A percentile compares a stretch with the other conserved stretches of the same genome.
Evolutionary conservation across 202 grass and related monocot genomes (phyloP).

Genomic region (Zizania palustris): DNA sequence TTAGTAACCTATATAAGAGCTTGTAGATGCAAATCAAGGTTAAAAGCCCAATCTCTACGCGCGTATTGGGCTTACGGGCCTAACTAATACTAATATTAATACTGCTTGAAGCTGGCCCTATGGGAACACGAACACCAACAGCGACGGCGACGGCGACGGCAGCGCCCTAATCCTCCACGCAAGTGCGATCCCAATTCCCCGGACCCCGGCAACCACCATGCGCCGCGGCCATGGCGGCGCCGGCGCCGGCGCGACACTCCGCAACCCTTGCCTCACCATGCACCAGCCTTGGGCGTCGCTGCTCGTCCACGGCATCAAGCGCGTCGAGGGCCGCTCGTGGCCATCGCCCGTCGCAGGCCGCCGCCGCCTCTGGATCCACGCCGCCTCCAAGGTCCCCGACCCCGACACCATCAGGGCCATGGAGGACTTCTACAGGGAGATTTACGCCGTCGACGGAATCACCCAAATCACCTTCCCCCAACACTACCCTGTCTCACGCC

Average conservation of each 20-base stretch:
- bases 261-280: slow-evolving; percentile 91
- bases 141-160: too few species aligned
- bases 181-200: too few species aligned
- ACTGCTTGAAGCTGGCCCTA: too few species aligned
- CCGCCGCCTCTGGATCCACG: slow-evolving; percentile 86
- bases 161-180: too few species aligned
- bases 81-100: too few species aligned
- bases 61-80: too few species aligned
- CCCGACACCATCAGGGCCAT: slow-evolving; percentile 72
- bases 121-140: too few species aligned
- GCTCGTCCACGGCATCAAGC: slow-evolving; percentile 91
- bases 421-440: slow-evolving; percentile 89
- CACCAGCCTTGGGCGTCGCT: slow-evolving; percentile 98
- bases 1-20: too few species aligned
- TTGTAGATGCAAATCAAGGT: too few species aligned
- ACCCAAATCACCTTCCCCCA: slow-evolving; percentile 71
- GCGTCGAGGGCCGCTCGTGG: slow-evolving; percentile 91
- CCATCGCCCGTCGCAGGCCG: slow-evolving; percentile 53
- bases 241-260: slow-evolving; percentile 27
- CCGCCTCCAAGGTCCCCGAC: slow-evolving; percentile 82
- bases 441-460: slow-evolving; percentile 74
- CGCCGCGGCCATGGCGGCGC: background rate
- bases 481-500: slow-evolving; percentile 79
- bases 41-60: too few species aligned
- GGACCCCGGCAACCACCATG: too few species aligned